Evolutionary conservation across 306 rosid genomes (phyloP).

Genomic region (Acmispon strigosus): DNA sequence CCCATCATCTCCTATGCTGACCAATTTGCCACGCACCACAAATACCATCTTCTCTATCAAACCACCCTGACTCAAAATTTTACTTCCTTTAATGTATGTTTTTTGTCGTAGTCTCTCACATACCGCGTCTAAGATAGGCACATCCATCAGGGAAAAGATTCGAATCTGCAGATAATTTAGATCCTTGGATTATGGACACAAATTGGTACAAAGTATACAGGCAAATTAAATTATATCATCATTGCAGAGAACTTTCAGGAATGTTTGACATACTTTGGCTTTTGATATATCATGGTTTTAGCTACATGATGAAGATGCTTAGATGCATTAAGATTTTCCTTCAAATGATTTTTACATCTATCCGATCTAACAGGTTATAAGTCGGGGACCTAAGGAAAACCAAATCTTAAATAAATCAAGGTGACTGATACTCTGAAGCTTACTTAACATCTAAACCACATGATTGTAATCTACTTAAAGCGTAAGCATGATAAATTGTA

Average conservation of each 20-base stretch:
- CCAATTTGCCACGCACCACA: conserved; percentile 74
- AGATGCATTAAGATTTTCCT: not conserved
- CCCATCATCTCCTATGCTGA: conserved; percentile 65
- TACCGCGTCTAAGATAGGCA: conserved; percentile 61
- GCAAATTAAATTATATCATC: not conserved
- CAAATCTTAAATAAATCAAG: not conserved
- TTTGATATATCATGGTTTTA: not conserved
- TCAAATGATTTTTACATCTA: not conserved
- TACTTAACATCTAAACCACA: not conserved
- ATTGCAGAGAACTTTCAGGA: not conserved
- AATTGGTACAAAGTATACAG: not conserved
- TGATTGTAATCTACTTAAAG: not conserved
- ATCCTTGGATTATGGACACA: not conserved
- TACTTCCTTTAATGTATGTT: conserved; percentile 75
- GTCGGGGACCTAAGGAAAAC: not conserved
- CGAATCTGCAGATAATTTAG: conserved; percentile 43
- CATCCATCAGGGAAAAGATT: conserved; percentile 67
- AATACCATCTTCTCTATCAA: conserved; percentile 76
- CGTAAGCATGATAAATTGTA: not conserved
- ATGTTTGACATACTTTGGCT: not conserved
- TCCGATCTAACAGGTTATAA: not conserved
- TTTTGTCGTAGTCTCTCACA: conserved; percentile 64
- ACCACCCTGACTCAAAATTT: conserved; percentile 42
- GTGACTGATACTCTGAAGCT: not conserved
- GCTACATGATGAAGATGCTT: not conserved